Percentiles rank a stretch among this genome's conserved stretches.
Evolutionary conservation across 2,329 filamentous ascomycete genomes (phyloP).

Genomic region (Ophiostoma pallidulum): DNA sequence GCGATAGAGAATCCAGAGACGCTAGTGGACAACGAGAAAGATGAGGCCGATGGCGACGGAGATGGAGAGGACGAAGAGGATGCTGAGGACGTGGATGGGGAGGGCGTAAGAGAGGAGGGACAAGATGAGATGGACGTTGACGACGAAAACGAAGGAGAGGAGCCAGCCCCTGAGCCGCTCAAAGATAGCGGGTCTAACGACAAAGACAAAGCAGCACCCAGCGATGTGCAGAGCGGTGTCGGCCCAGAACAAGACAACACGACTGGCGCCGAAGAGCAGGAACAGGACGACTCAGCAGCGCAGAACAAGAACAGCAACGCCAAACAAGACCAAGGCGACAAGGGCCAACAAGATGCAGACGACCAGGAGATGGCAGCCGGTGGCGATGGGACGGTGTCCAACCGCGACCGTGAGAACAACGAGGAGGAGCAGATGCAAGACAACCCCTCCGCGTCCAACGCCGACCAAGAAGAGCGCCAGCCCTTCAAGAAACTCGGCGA

Average conservation of each 20-base stretch:
- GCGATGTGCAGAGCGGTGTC: slow-evolving; percentile 53
- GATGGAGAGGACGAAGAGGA: slow-evolving; percentile 27
- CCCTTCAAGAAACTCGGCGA: slow-evolving; percentile 94
- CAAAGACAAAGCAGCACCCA: slow-evolving; percentile 53
- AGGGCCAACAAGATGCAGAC: slow-evolving; percentile 55
- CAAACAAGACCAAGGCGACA: slow-evolving; percentile 56
- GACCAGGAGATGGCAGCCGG: slow-evolving; percentile 44
- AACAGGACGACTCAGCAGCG: slow-evolving; percentile 10
- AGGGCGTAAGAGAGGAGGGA: slow-evolving; percentile 27
- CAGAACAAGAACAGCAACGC: slow-evolving; percentile 45
- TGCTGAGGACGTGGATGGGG: slow-evolving; percentile 30
- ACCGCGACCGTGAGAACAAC: slow-evolving; percentile 29
- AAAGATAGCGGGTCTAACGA: slow-evolving; percentile 43
- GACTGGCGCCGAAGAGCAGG: slow-evolving; percentile 17
- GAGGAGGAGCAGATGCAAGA: slow-evolving; percentile 28
- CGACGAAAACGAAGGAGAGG: slow-evolving; percentile 39
- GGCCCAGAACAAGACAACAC: slow-evolving; percentile 56
- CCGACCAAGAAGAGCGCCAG: slow-evolving; percentile 36
- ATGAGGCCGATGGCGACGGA: slow-evolving; percentile 34
- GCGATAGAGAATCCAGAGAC: slow-evolving; percentile 32
- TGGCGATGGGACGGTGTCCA: slow-evolving; percentile 49
- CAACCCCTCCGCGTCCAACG: slow-evolving; percentile 29
- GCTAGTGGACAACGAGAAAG: slow-evolving; percentile 23
- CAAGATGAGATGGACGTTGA: slow-evolving; percentile 37
- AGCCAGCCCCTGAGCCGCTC: slow-evolving; percentile 24